phyloP scores from a whole-genome alignment of 2,329 filamentous ascomycete genomes.

The Microsporum canis region DNA sequence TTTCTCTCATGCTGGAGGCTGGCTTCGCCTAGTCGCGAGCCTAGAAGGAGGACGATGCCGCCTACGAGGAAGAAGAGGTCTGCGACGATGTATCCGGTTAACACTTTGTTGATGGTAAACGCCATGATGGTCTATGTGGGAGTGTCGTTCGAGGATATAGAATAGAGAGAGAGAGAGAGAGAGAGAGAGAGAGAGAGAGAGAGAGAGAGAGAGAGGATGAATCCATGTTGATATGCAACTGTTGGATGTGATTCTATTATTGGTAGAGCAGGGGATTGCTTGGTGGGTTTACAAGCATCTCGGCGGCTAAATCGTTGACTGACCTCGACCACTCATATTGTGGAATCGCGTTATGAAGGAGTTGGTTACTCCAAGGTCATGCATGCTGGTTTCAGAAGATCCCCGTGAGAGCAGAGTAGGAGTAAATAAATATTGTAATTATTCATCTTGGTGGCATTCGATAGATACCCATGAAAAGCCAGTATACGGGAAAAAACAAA shows the following conservation, averaged over 20 bases:
- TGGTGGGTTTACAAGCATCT: neutral
- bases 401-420: too few relatives aligned
- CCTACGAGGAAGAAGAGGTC: slow-evolving; percentile 44
- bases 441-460: neutral
- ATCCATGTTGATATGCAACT: neutral
- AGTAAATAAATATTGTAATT: neutral
- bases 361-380: too few relatives aligned
- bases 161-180: neutral
- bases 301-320: neutral
- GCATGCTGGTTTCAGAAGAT: too few relatives aligned
- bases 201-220: neutral
- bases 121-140: neutral
- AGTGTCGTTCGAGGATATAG: neutral
- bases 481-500: neutral
- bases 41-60: slow-evolving; percentile 42
- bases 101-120: slow-evolving; percentile 41
- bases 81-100: slow-evolving; percentile 40
- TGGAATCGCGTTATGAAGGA: neutral
- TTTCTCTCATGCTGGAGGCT: slow-evolving; percentile 34
- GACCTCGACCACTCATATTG: neutral
- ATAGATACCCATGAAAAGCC: neutral
- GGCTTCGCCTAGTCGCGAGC: slow-evolving; percentile 41
- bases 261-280: neutral
- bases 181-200: neutral
- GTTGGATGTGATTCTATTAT: neutral